Evolutionary conservation across 768 basidiomycete species (phyloP).

Genomic region (Mycena olivaceomarginata): DNA sequence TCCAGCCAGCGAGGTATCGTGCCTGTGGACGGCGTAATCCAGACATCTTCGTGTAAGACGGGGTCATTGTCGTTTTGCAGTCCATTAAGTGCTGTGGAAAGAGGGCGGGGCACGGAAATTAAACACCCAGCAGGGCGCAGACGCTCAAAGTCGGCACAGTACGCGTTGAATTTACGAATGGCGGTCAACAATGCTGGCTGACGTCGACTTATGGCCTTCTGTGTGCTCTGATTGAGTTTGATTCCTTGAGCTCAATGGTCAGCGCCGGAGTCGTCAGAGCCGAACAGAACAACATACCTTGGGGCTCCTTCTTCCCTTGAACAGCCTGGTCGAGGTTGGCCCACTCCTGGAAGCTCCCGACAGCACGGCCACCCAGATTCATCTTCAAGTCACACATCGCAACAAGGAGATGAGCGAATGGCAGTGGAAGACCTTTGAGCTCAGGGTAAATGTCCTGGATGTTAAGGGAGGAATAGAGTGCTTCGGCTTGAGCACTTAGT

Average conservation of each 20-base stretch:
- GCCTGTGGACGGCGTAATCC: background rate
- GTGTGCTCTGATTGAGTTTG: background rate
- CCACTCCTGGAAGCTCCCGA: background rate
- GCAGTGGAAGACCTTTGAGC: background rate
- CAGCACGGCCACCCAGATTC: background rate
- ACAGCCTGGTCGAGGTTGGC: background rate
- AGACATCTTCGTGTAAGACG: constrained; percentile 29
- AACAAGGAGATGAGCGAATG: background rate
- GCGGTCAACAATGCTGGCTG: background rate
- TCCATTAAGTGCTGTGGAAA: background rate
- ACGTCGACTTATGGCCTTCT: background rate
- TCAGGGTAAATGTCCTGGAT: background rate
- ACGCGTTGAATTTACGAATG: background rate
- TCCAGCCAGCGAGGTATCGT: background rate
- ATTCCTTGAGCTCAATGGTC: background rate
- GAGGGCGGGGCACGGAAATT: background rate
- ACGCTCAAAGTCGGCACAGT: background rate
- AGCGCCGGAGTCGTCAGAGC: background rate
- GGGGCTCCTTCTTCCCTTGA: background rate
- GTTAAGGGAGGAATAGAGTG: background rate
- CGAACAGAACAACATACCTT: background rate
- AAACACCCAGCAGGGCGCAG: background rate
- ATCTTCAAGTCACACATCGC: background rate
- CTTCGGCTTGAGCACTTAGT: background rate
- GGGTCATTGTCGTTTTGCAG: background rate